Base-by-base conservation (phyloP, 1,139 yeast genomes). In the Geotrichum cucujoidarum region DNA sequence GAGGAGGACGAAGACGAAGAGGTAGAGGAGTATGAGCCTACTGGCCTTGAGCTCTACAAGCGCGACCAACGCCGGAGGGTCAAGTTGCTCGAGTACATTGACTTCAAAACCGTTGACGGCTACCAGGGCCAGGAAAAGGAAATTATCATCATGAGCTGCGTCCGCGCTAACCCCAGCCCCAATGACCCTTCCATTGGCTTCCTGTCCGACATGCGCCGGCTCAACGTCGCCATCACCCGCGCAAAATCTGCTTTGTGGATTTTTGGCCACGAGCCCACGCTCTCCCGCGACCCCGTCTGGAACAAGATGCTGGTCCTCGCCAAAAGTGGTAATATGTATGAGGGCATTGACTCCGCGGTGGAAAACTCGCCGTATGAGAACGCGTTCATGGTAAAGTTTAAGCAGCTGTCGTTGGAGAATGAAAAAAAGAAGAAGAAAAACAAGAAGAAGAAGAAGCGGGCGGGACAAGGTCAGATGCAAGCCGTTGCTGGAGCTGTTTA, bases 51-150 rank as follows among this genome's bases (percentile, higher is more conserved):
- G 10, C 8, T 6, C 6, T 6, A 6, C 8, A 6, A 6, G 10
- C 27, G 27, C 10, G 6, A 24, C 10, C 27, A 24, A 10, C 6
- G 10, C 8, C 6, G 27, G 8, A 6, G 97, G 10, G 71, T 70
- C 2, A 60, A 70, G 2, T 83, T 90, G 38, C 66, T 77, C 22
- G 73, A 77, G 30, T 83, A 78, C 52, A 79, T 94, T 45, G 95
- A 87, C 62, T 89, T 94, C 69, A 89, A 90, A 60, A 89, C 99
- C 0, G 90, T 92, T 50, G 98, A 92, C 72, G 98, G 98, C 1
- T 92, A 89, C 63, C 98, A 92, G 71, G 98, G 98, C 57, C 97
- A 92, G 65, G 98, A 92, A 63, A 92, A 90, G 64, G 97, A 92
- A 56, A 81, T 94, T 47, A 87, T 92, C 55, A 79, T 92, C 40